Evolutionary conservation across 192 early-diverging fungal species (phyloP).

Genomic region (Coemansia sp.): DNA sequence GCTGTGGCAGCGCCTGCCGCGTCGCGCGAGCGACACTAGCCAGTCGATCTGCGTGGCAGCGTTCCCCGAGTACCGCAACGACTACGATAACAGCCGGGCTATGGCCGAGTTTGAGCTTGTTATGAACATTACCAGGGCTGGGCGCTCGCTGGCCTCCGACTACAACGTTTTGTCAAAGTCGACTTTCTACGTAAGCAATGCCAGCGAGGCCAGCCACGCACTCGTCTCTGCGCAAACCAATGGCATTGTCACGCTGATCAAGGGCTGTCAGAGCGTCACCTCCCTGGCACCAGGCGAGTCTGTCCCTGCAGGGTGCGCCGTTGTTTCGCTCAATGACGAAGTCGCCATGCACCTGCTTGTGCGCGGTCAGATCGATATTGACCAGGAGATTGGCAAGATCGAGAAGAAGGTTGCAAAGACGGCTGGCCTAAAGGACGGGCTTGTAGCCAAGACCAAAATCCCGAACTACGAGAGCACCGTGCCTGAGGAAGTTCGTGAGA

Average conservation of each 20-base stretch:
- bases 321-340: constrained; percentile 67
- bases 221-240: constrained; percentile 59
- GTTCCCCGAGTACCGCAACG: constrained; percentile 39
- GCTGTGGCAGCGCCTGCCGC: constrained; percentile 92
- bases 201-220: constrained; percentile 35
- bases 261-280: constrained; percentile 67
- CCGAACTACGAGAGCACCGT: constrained; percentile 72
- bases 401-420: constrained; percentile 72
- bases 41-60: constrained; percentile 70
- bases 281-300: constrained; percentile 55
- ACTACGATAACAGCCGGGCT: constrained; percentile 62
- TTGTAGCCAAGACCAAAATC: constrained; percentile 61
- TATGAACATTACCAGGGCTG: constrained; percentile 70
- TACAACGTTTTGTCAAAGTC: constrained; percentile 63
- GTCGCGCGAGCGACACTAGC: constrained; percentile 58
- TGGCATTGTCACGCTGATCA: constrained; percentile 69
- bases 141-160: constrained; percentile 72
- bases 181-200: constrained; percentile 61
- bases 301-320: constrained; percentile 78
- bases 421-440: constrained; percentile 56
- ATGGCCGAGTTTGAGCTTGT: constrained; percentile 79
- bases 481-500: constrained; percentile 66
- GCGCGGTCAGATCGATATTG: constrained; percentile 75
- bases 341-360: constrained; percentile 74
- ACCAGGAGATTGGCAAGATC: constrained; percentile 77